Base-by-base conservation (phyloP, 2,329 filamentous ascomycete genomes). In the Diaporthe vexans region DNA sequence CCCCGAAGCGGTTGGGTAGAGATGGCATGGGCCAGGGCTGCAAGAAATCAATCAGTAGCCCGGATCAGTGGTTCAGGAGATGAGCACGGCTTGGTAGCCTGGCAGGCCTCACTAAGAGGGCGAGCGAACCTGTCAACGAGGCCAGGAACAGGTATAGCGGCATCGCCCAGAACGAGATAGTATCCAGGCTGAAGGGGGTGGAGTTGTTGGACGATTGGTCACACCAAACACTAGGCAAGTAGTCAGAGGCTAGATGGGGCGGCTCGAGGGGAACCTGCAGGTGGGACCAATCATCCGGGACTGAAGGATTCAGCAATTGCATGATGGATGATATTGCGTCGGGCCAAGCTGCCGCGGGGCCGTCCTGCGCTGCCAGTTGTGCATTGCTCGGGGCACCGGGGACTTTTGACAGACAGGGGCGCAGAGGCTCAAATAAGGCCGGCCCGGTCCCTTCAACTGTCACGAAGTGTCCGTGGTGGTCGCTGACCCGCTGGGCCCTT, bases 101-200 rank as follows among this genome's bases (percentile, higher is more conserved):
- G 46, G 46, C 43, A 51, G 43, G 29, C 29, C 10, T 37, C 29
- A 48, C 46, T 17, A 37, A 29, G 19, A 72, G 15, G 48, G 26
- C 1, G 46, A 63, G n/a, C 43, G 46, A 52, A 15, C n/a, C 5
- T 43, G 70, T 9, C 46, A 13, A 54, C 54, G 10, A 15, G 19
- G 33, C 63, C 33, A 68, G 63, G 63, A 68, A 68, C 63, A 68
- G 63, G 63, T 40, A 68, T 68, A 72, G 52, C 67, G 54, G 51
- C 51, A 69, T 56, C 29, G 56, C 35, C 37, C 56, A 52, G 72
- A 74, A 76, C 56, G 74, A 67, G 69, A 40, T 73, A 48, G 46
- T 65, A 48, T 33, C 68, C 54, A 51, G 24, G 61, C 54, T 40
- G 46, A 51, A 57, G 40, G 24, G 63, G 58, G 35, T 48, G 33